phyloP scores from a whole-genome alignment of 2,329 filamentous ascomycete species.

The Fusarium algeriense region DNA sequence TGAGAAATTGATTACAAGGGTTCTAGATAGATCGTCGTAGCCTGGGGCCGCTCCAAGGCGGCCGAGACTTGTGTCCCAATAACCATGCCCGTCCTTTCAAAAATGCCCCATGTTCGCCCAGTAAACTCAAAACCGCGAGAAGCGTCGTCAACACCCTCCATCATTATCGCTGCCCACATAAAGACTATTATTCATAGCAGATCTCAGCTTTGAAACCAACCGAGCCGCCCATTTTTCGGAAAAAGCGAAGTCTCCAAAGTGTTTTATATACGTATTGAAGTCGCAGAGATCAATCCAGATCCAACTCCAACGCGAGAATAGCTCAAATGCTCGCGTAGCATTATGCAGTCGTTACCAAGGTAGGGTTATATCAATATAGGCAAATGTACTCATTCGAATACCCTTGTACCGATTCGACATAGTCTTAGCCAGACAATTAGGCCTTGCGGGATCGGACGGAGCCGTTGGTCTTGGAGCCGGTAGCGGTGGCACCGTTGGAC shows the following conservation, averaged over 20 bases:
- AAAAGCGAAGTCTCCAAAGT: conserved; percentile 44
- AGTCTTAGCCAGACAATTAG: conserved; percentile 39
- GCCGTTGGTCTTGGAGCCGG: conserved; percentile 69
- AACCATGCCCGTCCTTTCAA: conserved; percentile 47
- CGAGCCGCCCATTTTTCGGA: conserved; percentile 27
- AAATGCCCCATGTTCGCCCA: conserved; percentile 48
- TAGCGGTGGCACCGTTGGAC: conserved; percentile 65
- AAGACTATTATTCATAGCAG: conserved; percentile 42
- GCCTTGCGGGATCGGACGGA: conserved; percentile 79
- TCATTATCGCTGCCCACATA: conserved; percentile 50
- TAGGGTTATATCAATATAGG: conserved; percentile 1
- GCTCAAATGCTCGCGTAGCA: conserved; percentile 19
- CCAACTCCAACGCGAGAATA: conserved; percentile 35
- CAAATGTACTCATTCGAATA: conserved; percentile 1
- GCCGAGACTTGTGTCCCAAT: conserved; percentile 47
- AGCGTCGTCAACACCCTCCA: conserved; percentile 47
- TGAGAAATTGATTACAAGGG: conserved; percentile 50
- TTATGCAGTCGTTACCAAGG: conserved; percentile 22
- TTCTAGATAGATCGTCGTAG: conserved; percentile 49
- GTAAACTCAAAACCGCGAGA: conserved; percentile 48
- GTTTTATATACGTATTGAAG: conserved; percentile 45
- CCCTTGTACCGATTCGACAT: background rate
- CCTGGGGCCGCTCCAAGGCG: conserved; percentile 40
- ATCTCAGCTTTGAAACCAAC: conserved; percentile 30
- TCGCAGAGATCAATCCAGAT: conserved; percentile 32